These are phyloP conservation scores for Vitis rupestris DNA, from an alignment of 164 flowering plant species.

Conservation along the genomic window DNA sequence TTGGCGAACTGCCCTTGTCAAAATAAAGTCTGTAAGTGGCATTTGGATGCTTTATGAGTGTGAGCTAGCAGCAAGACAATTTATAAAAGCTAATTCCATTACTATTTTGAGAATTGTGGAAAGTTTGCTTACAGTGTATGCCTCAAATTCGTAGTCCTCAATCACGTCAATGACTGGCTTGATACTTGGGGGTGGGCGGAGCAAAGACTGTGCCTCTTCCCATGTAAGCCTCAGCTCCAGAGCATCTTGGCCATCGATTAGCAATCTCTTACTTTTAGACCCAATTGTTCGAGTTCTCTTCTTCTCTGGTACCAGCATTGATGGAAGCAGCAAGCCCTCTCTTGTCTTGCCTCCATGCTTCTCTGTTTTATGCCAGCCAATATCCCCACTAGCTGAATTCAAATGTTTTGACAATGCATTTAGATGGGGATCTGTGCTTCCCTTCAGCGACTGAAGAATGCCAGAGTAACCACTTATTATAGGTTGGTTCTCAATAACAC, in stretches of 20 bases:
- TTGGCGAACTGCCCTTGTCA: background rate
- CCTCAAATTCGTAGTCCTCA: slow-evolving; percentile 81
- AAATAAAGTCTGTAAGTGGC: background rate
- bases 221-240: slow-evolving; percentile 74
- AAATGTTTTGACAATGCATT: slow-evolving; percentile 47
- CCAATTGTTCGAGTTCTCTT: slow-evolving; percentile 64
- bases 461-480: slow-evolving; percentile 57
- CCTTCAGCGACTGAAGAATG: slow-evolving; percentile 71
- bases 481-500: slow-evolving; percentile 63
- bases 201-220: slow-evolving; percentile 89
- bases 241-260: slow-evolving; percentile 67
- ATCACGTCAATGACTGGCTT: slow-evolving; percentile 52
- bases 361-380: slow-evolving; percentile 44
- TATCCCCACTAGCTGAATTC: slow-evolving; percentile 39
- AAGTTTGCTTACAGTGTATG: slow-evolving; percentile 56
- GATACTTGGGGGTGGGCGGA: slow-evolving; percentile 69
- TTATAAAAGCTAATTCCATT: background rate
- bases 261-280: slow-evolving; percentile 71
- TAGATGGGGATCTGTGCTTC: slow-evolving; percentile 55
- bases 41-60: background rate
- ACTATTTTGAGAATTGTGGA: background rate
- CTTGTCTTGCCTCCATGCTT: slow-evolving; percentile 38
- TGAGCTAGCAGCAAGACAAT: background rate
- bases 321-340: slow-evolving; percentile 39
- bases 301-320: slow-evolving; percentile 48